Conservation (phyloP, 2,329 filamentous ascomycete species). For the Chaetomium sp. region DNA sequence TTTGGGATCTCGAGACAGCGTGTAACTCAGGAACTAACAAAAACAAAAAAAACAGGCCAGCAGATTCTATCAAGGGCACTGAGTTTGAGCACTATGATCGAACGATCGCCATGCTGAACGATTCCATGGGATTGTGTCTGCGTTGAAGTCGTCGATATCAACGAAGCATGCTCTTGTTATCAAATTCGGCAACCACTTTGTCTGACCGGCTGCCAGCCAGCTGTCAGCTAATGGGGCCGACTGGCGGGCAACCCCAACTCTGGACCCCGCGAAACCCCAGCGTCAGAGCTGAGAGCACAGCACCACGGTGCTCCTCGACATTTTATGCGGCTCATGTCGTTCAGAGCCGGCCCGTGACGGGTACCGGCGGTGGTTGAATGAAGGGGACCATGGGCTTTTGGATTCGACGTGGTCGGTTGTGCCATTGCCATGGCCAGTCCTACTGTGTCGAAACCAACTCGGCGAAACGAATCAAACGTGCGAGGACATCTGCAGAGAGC, state of each 20-base stretch:
- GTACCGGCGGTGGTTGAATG: not conserved
- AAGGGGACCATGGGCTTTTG: not conserved
- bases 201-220: not conserved
- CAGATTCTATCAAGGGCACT: constrained; percentile 22
- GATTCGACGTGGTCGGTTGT: not conserved
- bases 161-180: not conserved
- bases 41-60: too few relatives aligned
- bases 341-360: constrained; percentile 6
- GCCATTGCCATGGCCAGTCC: not conserved
- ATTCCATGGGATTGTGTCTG: constrained; percentile 61
- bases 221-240: not conserved
- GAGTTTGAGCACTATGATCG: constrained; percentile 59
- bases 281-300: not conserved
- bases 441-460: not conserved
- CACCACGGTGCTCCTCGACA: not conserved
- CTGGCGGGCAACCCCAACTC: not conserved
- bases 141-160: constrained; percentile 32
- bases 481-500: too few relatives aligned
- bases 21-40: too few relatives aligned
- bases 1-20: too few relatives aligned
- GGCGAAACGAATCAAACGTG: not conserved
- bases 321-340: constrained; percentile 5
- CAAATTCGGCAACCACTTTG: not conserved
- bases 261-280: not conserved
- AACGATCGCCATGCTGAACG: constrained; percentile 67